These are phyloP conservation scores for Diplocarpon rosae DNA, from an alignment of 2,329 filamentous ascomycete genomes.

Conservation along the genomic window DNA sequence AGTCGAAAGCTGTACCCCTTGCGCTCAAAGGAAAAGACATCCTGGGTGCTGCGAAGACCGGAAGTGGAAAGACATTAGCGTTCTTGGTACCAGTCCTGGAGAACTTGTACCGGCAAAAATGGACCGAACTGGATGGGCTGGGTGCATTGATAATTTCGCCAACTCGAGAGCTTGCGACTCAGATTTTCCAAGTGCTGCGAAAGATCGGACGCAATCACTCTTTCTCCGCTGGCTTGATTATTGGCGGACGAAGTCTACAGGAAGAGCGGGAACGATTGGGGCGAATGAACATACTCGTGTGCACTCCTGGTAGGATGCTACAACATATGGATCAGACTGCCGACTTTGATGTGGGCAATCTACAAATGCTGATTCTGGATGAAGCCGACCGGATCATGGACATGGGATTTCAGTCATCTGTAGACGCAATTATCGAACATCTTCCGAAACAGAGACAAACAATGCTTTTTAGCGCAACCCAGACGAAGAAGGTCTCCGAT, in stretches of 20 bases:
- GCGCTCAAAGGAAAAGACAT: conserved; percentile 81
- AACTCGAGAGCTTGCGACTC: conserved; percentile 87
- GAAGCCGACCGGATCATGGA: conserved; percentile 96
- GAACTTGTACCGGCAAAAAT: conserved; percentile 79
- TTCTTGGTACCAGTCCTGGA: conserved; percentile 89
- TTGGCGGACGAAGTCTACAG: conserved; percentile 82
- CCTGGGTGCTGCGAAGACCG: conserved; percentile 88
- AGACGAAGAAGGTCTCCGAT: conserved; percentile 89
- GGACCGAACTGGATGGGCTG: conserved; percentile 82
- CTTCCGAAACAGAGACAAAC: conserved; percentile 80
- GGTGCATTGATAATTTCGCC: conserved; percentile 89
- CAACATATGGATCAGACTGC: conserved; percentile 94
- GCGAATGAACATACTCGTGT: conserved; percentile 95
- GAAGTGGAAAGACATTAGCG: conserved; percentile 88
- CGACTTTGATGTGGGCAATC: conserved; percentile 75
- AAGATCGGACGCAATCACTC: conserved; percentile 82
- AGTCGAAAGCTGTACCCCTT: conserved; percentile 77
- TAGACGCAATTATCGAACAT: conserved; percentile 90
- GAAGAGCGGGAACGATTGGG: conserved; percentile 76
- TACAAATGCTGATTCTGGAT: conserved; percentile 88
- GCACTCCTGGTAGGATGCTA: conserved; percentile 87
- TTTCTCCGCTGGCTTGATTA: conserved; percentile 87
- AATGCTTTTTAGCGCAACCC: conserved; percentile 88
- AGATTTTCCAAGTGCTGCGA: conserved; percentile 89
- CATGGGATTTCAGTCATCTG: conserved; percentile 84